phyloP scores from a whole-genome alignment of 2,329 filamentous ascomycete species.

The Lasiodiplodia sp. region DNA sequence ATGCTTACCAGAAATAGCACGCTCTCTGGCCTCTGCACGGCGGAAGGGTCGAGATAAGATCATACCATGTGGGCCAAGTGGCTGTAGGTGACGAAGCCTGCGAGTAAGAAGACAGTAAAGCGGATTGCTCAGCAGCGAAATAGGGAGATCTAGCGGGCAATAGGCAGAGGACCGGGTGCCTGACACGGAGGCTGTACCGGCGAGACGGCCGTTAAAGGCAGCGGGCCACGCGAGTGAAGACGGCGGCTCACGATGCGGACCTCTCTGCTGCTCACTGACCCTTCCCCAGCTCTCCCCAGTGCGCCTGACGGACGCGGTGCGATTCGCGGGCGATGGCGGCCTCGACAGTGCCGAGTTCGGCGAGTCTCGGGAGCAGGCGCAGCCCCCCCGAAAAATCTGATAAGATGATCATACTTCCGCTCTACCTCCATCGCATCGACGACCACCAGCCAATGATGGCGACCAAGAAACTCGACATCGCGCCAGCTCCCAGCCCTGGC shows the following conservation, averaged over 20 bases:
- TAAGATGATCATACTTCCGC: slow-evolving; percentile 28
- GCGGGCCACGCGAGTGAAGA: background rate
- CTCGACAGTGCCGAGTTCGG: slow-evolving; percentile 25
- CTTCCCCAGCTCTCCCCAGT: background rate
- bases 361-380: slow-evolving; percentile 14
- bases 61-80: slow-evolving; percentile 6
- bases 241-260: background rate
- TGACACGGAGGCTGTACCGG: background rate
- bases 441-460: slow-evolving; percentile 28
- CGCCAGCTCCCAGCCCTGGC: slow-evolving; percentile 26
- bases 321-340: slow-evolving; percentile 17
- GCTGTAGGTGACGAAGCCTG: slow-evolving; percentile 21
- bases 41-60: slow-evolving; percentile 11
- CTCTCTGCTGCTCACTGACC: background rate
- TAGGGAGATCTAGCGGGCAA: slow-evolving; percentile 13
- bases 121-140: slow-evolving; percentile 9
- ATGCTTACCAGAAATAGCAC: slow-evolving; percentile 2
- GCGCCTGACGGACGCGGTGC: background rate
- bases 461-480: slow-evolving; percentile 28
- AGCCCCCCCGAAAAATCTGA: slow-evolving; percentile 28
- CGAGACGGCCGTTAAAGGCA: slow-evolving; percentile 10
- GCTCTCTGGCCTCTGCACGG: background rate
- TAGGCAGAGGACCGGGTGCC: slow-evolving; percentile 11
- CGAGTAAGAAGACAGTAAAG: slow-evolving; percentile 8
- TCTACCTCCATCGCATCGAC: slow-evolving; percentile 20